Base-by-base conservation (phyloP, 306 rosid species). In the Crataegus laevigata region DNA sequence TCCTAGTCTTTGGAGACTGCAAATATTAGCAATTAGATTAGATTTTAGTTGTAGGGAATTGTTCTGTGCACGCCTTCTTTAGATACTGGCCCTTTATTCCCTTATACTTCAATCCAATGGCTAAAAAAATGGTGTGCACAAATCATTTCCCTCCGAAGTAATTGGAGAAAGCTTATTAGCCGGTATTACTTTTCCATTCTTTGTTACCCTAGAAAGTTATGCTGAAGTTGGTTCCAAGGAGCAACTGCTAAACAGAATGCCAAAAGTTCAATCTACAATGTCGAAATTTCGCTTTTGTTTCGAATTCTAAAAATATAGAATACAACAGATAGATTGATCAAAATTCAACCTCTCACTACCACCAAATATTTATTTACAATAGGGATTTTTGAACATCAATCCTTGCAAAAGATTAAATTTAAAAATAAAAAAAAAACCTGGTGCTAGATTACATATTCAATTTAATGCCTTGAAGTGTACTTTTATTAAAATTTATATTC, bases 1-100 rank as follows among this genome's bases (percentile, higher is more conserved):
- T 54, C 99, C 98, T 67, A 86, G 54, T 42, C 45, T 13, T 65
- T 77, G 76, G 72, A 90, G 79, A 83, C 98, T 94, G 84, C 79
- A 81, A 29, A 76, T 14, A 11, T 22, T 12, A 7, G 12, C 34
- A 72, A 34, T 55, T 8, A 34, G 52, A 47, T 47, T 47, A 47
- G 6, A 1, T 45, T 45, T 45, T 1, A 45, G 52, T 14, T 45
- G 52, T 45, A 45, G 52, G 21, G 19, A 47, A 4, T 2, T 47
- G 7, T 14, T 47, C 52, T 47, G 19, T 47, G 21, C 52, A 47
- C 19, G 4, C 18, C 52, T 18, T 45, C 18, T 45, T 5, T 45
- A 45, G 51, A 13, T 13, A 3, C 4, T 13, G 51, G 51, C 6
- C 51, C 19, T 4, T 47, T 47, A 47, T 47, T 47, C 52, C 7